These are phyloP conservation scores for Fraxinus excelsior DNA, from an alignment of 257 asterid genomes.

Conservation along the genomic window DNA sequence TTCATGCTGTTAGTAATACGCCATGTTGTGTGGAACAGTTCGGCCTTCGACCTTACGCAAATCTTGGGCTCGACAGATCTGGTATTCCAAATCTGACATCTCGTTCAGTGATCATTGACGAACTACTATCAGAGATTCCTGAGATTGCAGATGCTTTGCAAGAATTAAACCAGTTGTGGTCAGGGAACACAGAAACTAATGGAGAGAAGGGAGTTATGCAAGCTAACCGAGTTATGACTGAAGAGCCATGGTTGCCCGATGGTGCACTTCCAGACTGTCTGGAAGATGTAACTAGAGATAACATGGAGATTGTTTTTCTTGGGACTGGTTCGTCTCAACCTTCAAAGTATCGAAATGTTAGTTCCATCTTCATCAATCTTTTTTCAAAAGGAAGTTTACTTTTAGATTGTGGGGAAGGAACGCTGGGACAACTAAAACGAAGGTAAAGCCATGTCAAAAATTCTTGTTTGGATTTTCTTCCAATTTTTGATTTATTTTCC, in stretches of 20 bases:
- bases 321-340: slow-evolving; percentile 99
- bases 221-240: slow-evolving; percentile 32
- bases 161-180: slow-evolving; percentile 56
- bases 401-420: slow-evolving; percentile 96
- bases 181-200: slow-evolving; percentile 19
- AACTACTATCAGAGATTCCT: slow-evolving; percentile 75
- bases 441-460: slow-evolving; percentile 42
- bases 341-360: slow-evolving; percentile 94
- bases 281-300: slow-evolving; percentile 71
- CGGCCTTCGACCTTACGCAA: slow-evolving; percentile 76
- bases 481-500: not conserved
- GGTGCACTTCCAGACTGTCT: slow-evolving; percentile 72
- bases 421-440: slow-evolving; percentile 91
- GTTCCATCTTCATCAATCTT: slow-evolving; percentile 83
- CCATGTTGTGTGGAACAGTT: slow-evolving; percentile 49
- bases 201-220: slow-evolving; percentile 21
- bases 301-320: slow-evolving; percentile 89
- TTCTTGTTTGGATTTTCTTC: not conserved
- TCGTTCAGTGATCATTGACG: slow-evolving; percentile 55
- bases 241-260: slow-evolving; percentile 78
- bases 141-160: slow-evolving; percentile 67
- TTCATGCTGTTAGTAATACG: slow-evolving; percentile 16
- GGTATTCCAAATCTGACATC: slow-evolving; percentile 59
- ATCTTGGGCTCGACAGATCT: slow-evolving; percentile 81
- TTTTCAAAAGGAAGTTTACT: slow-evolving; percentile 80